Percentiles rank a stretch among this genome's conserved stretches.
phyloP scores from a whole-genome alignment of 2,329 filamentous ascomycete genomes.

The Incumbomyces delicatus region DNA sequence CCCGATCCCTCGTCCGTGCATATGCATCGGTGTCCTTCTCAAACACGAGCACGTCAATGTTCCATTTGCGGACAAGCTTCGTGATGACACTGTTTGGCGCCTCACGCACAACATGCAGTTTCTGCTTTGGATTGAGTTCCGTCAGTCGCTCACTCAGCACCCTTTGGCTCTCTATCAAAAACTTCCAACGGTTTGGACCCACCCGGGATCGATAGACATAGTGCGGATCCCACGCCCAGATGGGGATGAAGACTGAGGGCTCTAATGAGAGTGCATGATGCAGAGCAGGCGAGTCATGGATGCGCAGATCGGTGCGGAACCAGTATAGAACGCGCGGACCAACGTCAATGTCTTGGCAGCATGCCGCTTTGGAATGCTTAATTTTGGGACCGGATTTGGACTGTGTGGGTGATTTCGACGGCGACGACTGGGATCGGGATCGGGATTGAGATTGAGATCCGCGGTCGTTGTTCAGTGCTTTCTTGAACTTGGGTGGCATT shows the following conservation, averaged over 20 bases:
- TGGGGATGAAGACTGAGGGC: slow-evolving; percentile 59
- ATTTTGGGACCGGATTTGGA: slow-evolving; percentile 13
- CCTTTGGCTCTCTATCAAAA: slow-evolving; percentile 61
- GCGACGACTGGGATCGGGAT: background rate
- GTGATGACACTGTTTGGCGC: slow-evolving; percentile 61
- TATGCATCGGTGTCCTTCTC: slow-evolving; percentile 72
- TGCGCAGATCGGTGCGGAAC: slow-evolving; percentile 68
- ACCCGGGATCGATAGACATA: slow-evolving; percentile 65
- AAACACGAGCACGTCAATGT: slow-evolving; percentile 65
- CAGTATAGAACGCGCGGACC: slow-evolving; percentile 58
- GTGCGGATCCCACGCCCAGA: slow-evolving; percentile 74
- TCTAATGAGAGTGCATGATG: slow-evolving; percentile 61
- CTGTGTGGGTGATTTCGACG: background rate
- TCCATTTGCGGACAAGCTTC: slow-evolving; percentile 64
- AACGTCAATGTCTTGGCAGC: background rate
- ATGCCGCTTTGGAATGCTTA: background rate
- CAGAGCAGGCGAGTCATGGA: slow-evolving; percentile 67
- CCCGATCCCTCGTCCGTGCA: slow-evolving; percentile 52
- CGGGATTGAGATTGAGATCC: no score
- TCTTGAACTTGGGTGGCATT: slow-evolving; percentile 9
- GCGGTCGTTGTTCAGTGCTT: background rate
- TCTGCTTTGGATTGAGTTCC: slow-evolving; percentile 59
- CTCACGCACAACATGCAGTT: slow-evolving; percentile 62
- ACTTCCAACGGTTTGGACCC: slow-evolving; percentile 66
- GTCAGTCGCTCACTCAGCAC: slow-evolving; percentile 60